phyloP scores from a whole-genome alignment of 2,329 filamentous ascomycete species.

The Epichloe sibirici region DNA sequence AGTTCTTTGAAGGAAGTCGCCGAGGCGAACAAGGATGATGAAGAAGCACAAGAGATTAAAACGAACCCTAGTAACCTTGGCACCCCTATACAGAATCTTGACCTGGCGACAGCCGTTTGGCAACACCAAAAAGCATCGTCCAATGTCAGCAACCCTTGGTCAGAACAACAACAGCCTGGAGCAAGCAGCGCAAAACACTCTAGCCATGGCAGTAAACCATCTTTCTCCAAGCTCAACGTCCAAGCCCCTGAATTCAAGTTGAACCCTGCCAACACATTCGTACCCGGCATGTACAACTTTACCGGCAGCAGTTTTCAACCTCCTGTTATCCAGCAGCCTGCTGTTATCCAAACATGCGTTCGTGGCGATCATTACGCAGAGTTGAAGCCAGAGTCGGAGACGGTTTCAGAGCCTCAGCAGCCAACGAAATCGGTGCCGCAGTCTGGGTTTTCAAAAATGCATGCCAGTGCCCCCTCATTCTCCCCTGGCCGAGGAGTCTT shows the following conservation, averaged over 20 bases:
- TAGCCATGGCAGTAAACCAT: slow-evolving; percentile 56
- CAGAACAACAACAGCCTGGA: slow-evolving; percentile 35
- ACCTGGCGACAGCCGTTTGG: slow-evolving; percentile 30
- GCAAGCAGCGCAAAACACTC: slow-evolving; percentile 26
- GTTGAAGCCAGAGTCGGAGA: neutral
- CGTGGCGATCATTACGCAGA: neutral
- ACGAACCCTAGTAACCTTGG: slow-evolving; percentile 63
- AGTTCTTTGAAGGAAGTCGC: slow-evolving; percentile 28
- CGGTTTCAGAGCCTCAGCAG: slow-evolving; percentile 7
- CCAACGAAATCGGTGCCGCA: slow-evolving; percentile 16
- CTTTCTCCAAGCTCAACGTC: slow-evolving; percentile 72
- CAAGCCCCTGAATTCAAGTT: slow-evolving; percentile 84
- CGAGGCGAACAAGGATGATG: slow-evolving; percentile 24
- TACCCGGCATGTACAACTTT: slow-evolving; percentile 38
- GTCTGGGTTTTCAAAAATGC: slow-evolving; percentile 41
- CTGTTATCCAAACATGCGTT: slow-evolving; percentile 29
- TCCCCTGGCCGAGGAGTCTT: slow-evolving; percentile 54
- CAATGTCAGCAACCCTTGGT: slow-evolving; percentile 51
- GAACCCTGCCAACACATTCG: slow-evolving; percentile 41
- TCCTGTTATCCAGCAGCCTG: slow-evolving; percentile 26
- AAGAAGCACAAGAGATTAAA: slow-evolving; percentile 54
- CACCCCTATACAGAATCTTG: slow-evolving; percentile 44
- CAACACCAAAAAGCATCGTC: slow-evolving; percentile 46
- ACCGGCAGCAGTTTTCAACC: slow-evolving; percentile 35
- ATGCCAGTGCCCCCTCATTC: slow-evolving; percentile 58